These are phyloP conservation scores for Chlorella ohadii DNA, from an alignment of 139 green algal species.

Conservation along the genomic window DNA sequence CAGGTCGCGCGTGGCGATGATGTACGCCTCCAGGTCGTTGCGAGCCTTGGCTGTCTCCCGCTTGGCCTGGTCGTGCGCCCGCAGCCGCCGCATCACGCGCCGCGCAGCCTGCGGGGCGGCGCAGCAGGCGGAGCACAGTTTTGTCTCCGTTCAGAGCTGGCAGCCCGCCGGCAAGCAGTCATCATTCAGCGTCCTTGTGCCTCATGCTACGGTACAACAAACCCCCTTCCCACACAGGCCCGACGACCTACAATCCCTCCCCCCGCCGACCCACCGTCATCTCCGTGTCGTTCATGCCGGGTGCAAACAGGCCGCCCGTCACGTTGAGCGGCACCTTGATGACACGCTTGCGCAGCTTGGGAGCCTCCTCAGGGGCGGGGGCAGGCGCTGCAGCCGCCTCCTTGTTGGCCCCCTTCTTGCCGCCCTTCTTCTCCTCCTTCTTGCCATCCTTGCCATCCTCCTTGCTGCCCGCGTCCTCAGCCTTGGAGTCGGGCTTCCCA, in stretches of 20 bases:
- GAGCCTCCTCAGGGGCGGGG: slow-evolving; percentile 14
- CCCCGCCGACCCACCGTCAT: background rate
- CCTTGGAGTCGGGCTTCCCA: background rate
- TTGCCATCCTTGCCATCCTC: background rate
- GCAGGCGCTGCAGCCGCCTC: background rate
- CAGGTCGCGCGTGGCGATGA: slow-evolving; percentile 77
- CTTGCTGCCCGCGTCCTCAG: background rate
- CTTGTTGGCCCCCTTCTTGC: no score
- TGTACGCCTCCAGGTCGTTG: slow-evolving; percentile 94
- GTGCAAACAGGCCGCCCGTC: slow-evolving; percentile 1
- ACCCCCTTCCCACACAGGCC: no score
- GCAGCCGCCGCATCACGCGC: slow-evolving; percentile 43
- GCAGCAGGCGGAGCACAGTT: no score
- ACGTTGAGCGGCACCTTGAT: slow-evolving; percentile 52
- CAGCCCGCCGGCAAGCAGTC: no score
- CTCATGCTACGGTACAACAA: no score
- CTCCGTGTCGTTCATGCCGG: slow-evolving; percentile 36
- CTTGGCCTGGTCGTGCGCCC: slow-evolving; percentile 67
- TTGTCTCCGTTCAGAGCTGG: no score
- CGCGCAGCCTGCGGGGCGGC: background rate
- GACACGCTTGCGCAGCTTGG: slow-evolving; percentile 39
- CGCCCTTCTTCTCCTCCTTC: background rate
- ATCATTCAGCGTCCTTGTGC: no score
- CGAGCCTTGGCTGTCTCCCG: slow-evolving; percentile 68
- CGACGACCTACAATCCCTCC: no score